These are phyloP conservation scores for Rubia yunnanensis DNA, from an alignment of 257 asterid species.

Conservation along the genomic window DNA sequence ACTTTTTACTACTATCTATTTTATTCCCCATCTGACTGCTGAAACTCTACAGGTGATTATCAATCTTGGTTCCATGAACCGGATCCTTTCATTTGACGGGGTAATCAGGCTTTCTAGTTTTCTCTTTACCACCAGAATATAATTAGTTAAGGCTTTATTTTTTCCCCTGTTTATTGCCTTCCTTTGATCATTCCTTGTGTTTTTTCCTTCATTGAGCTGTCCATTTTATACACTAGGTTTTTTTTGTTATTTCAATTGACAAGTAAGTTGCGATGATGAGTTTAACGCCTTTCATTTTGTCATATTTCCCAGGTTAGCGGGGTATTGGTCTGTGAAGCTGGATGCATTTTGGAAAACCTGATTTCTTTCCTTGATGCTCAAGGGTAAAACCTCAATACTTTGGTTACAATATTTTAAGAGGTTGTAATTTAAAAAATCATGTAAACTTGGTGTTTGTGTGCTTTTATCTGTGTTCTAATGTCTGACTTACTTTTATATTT, in stretches of 20 bases:
- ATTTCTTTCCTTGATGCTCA: constrained; percentile 72
- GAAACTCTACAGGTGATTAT: constrained; percentile 62
- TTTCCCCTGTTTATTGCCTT: not conserved
- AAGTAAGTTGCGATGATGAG: not conserved
- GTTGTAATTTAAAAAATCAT: not conserved
- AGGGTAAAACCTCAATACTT: constrained; percentile 45
- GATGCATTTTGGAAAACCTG: constrained; percentile 97
- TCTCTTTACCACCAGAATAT: not conserved
- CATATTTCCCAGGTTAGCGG: constrained; percentile 57
- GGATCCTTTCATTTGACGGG: constrained; percentile 77
- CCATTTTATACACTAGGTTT: not conserved
- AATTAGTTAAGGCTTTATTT: not conserved
- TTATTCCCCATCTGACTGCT: constrained; percentile 9
- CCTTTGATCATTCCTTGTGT: not conserved
- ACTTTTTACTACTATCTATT: not conserved
- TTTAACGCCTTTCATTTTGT: constrained; percentile 1
- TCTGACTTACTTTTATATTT: not conserved
- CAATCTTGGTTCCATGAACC: constrained; percentile 70
- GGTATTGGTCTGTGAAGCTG: constrained; percentile 94
- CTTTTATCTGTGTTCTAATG: too few species aligned
- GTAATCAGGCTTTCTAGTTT: constrained; percentile 32
- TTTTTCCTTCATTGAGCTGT: not conserved
- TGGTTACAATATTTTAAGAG: not conserved
- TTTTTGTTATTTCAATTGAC: not conserved
- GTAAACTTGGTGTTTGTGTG: not conserved